Base-by-base conservation (phyloP, 352 stramenopile species). In the Hyaloperonospora arabidopsidis region DNA sequence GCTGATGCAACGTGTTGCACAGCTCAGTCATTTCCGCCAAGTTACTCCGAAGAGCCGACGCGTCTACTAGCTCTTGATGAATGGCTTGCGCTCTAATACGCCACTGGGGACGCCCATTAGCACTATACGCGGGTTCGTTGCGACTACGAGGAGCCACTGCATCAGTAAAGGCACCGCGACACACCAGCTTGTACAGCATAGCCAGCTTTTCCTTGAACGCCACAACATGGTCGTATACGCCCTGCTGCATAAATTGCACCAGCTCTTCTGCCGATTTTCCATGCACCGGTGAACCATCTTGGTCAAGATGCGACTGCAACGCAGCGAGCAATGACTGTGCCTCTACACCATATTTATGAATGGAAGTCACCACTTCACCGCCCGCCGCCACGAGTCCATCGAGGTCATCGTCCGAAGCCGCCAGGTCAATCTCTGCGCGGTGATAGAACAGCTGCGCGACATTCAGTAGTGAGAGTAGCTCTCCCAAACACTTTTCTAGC, bases 81-180 rank as follows among this genome's bases (percentile, higher is more conserved):
- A 93, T 89, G 7, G 72, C 63, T 40, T 88, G 70, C 1, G 82
- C 80, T n/a, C 82, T 76, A 32, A 88, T 80, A 21, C 80, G 73
- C 78, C 79, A 89, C 51, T 86, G 74, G 5, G 79, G 75, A 0
- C 74, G 74, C 0, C 75, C 69, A 54, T 71, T 65, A 2, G 46
- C 34, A 15, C 59, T 56, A 38, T 74, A 59, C 6, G 45, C 34
- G 21, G 50, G 41, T 3, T 68, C 64, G 17, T 15, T 66, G 10
- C 65, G 67, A 21, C 62, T 58, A 19, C 71, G 74, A 12, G 72
- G 70, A 18, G 75, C 78, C 19, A 87, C 74, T 0, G 80, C 78
- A 59, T 93, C 82, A 0, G 76, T 87, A 48, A 93, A 87, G 1
- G 78, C 74, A 15, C 83, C 83, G 28, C 82, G 76, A 25, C 78